Conservation (phyloP, 371 early-diverging fungal genomes). For the Mortierella sp. region DNA sequence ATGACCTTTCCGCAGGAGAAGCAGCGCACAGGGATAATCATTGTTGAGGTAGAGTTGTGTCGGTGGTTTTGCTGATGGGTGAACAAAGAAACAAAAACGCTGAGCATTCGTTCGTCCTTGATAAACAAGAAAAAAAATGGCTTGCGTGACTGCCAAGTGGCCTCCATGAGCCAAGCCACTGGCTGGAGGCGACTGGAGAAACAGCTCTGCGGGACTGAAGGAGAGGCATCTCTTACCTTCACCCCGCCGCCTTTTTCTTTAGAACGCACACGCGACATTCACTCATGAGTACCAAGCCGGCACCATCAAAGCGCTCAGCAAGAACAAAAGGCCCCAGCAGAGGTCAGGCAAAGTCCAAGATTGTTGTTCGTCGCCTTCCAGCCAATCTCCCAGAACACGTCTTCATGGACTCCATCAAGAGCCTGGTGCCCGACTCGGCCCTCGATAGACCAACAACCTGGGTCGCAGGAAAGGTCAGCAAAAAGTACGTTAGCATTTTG, state of each 20-base stretch:
- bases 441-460: slow-evolving; percentile 68
- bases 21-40: slow-evolving; percentile 98
- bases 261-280: neutral
- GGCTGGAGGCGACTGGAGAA: neutral
- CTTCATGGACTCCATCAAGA: slow-evolving; percentile 74
- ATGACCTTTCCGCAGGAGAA: slow-evolving; percentile 99
- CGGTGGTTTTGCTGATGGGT: slow-evolving; percentile 15
- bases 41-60: slow-evolving; percentile 53
- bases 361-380: slow-evolving; percentile 85
- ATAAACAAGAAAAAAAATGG: slow-evolving; percentile 16
- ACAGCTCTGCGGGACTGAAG: neutral
- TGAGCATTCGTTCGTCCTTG: neutral
- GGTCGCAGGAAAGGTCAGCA: slow-evolving; percentile 81
- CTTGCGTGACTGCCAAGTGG: slow-evolving; percentile 6
- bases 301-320: slow-evolving; percentile 33
- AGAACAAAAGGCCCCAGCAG: slow-evolving; percentile 38
- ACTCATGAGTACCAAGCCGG: slow-evolving; percentile 34
- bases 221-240: neutral
- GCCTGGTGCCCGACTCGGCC: slow-evolving; percentile 67
- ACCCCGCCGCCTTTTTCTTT: neutral
- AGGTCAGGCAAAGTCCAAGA: slow-evolving; percentile 69
- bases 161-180: neutral
- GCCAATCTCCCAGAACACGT: slow-evolving; percentile 81
- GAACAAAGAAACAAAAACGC: slow-evolving; percentile 17
- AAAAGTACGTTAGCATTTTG: slow-evolving; percentile 64